Evolutionary conservation across 441 rosid species (phyloP), one percentile per base, ranked within the genome.

Genomic region (Pelargonium fulgidum): DNA sequence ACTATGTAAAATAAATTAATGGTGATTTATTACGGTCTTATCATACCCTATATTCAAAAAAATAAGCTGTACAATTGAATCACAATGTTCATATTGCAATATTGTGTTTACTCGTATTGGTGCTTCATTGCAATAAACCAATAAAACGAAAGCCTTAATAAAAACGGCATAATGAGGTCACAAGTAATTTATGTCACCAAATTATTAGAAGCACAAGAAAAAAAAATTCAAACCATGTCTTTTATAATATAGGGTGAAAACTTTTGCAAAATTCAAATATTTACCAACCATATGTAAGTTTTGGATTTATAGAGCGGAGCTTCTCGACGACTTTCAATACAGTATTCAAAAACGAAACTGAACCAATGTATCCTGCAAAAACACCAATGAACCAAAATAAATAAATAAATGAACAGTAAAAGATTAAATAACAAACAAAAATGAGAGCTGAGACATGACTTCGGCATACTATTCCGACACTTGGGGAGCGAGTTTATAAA

Each of bases 281-380:
- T 26, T 9, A 82, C 96, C 82, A 69, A 88, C 98, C 99, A 76
- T 90, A 95, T 47, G 80, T 87, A 68, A 95, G 92, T 62, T 87
- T 83, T 54, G 99, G 97, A 81, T 92, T 95, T 69, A 89, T 64
- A 17, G 92, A 70, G 6, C 99, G 99, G 73, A 95, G 98, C 89
- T 90, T 92, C 50, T 83, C 65, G 50, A 95, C 87, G 26, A 89
- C 96, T 79, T 87, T 82, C 83, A 95, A 82, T 52, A 95, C 72
- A 22, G 88, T 82, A 80, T 87, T 80, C 80, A 95, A 73, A 73
- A 95, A 95, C 6, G 99, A 95, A 76, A 86, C 95, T n/a, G 99
- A 95, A 71, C 99, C 99, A 70, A 95, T 92, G 76, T 95, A 95
- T 69, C 98, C 99, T 92, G 85, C 61, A 81, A 69, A 72, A 56